These are phyloP conservation scores for Amesomyces nigricolor DNA, from an alignment of 2,329 filamentous ascomycete genomes.

Conservation along the genomic window DNA sequence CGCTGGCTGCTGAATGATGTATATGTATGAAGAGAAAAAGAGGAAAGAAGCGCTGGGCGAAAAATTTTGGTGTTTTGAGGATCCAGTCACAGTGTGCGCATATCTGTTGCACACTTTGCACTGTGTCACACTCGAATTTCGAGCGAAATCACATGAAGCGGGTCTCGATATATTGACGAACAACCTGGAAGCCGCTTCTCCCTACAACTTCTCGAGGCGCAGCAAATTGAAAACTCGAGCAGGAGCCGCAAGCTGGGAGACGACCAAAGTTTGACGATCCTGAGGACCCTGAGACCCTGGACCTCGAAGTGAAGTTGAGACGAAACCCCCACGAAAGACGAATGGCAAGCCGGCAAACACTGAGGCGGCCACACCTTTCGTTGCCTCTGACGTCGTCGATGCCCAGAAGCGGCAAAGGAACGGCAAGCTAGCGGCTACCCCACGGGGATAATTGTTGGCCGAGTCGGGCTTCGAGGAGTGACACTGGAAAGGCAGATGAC, in stretches of 20 bases:
- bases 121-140: no score
- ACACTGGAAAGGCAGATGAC: constrained; percentile 1
- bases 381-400: neutral
- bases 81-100: constrained; percentile 9
- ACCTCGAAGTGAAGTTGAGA: no score
- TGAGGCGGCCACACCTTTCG: neutral
- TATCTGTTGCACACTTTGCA: no score
- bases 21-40: constrained; percentile 16
- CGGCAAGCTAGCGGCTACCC: neutral
- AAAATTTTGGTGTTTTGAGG: constrained; percentile 7
- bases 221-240: no score
- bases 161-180: no score
- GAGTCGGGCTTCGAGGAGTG: neutral
- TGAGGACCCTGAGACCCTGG: no score
- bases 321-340: no score
- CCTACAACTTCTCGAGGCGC: no score
- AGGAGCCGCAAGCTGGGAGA: no score
- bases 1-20: constrained; percentile 26
- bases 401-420: neutral
- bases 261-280: no score
- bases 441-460: neutral
- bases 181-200: no score
- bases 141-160: no score
- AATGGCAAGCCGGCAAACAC: neutral
- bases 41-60: neutral